Evolutionary conservation across 805 yeast genomes (phyloP), one percentile per base, ranked within the genome.

Genomic region (Monosporozyma servazzii): DNA sequence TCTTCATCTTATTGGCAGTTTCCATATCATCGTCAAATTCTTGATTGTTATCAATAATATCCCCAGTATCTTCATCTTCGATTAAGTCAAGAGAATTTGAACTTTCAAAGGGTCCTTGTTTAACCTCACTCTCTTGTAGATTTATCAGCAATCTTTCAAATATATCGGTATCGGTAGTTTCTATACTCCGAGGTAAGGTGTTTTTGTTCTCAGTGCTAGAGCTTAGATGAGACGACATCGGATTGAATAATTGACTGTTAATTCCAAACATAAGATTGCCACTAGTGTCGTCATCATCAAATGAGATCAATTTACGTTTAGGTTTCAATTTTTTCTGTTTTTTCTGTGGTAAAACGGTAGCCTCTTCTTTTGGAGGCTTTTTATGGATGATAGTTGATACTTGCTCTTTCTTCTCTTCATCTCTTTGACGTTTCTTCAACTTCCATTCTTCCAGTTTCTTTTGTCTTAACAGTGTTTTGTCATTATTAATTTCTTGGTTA

Each of bases 391-490:
- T 1, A 18, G 23, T 11, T 11, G 33, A 15, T 21, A 25, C 42
- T 7, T 33, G 36, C 18, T 48, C 49, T 23, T 44, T 8, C 23
- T 33, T 48, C 39, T 56, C 53, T 21, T 60, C 59, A 33, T 53
- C 56, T 55, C 54, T 47, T 45, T 57, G 48, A 48, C 56, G 58
- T 51, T 68, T 71, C 56, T 70, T 73, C 66, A 63, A 69, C 62
- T 77, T 78, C 83, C 84, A 80, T 25, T 77, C 79, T 51, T 75
- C 78, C 0, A 78, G 60, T 52, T 75, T 70, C 54, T 65, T 63
- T 44, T 69, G 71, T 44, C 75, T 67, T 41, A 65, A 68, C 17
- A 45, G 47, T n/a, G 51, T 48, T 36, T 54, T 50, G 15, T 48
- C 51, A 47, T 53, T 48, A 47, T 45, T 50, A 23, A 43, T 21